phyloP scores from a whole-genome alignment of 768 basidiomycete genomes.

The Boletellus ananas region DNA sequence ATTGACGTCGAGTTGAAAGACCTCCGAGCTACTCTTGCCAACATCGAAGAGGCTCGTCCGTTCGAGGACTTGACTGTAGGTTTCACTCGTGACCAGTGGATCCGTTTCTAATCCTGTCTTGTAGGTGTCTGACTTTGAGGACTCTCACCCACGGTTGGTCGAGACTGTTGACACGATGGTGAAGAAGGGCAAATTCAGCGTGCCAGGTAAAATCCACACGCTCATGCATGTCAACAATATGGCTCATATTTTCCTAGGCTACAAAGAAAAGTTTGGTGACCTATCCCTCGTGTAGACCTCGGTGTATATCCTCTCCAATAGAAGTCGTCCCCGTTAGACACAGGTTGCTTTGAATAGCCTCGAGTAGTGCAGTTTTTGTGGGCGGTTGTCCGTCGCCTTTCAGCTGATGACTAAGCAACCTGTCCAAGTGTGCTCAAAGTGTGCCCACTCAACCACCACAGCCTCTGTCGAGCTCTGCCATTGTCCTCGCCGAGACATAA shows the following conservation, averaged over 20 bases:
- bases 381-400: too few species aligned
- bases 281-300: conserved; percentile 77
- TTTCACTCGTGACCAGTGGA: conserved; percentile 8
- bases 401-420: conserved; percentile 23
- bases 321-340: conserved; percentile 6
- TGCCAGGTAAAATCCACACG: conserved; percentile 62
- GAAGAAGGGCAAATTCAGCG: conserved; percentile 97
- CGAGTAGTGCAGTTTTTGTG: too few species aligned
- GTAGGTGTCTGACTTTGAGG: conserved; percentile 84
- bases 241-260: conserved; percentile 44
- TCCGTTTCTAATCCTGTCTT: not conserved
- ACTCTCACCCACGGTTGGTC: conserved; percentile 88
- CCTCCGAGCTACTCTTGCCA: conserved; percentile 88
- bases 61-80: conserved; percentile 95
- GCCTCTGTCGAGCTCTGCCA: not conserved
- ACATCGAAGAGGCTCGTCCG: conserved; percentile 96
- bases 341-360: not conserved
- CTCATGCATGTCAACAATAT: not conserved
- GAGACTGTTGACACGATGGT: conserved; percentile 94
- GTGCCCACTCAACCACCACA: conserved; percentile 7
- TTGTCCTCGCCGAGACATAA: conserved; percentile 25
- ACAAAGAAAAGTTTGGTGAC: conserved; percentile 97
- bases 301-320: conserved; percentile 23
- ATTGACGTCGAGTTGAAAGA: conserved; percentile 89
- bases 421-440: not conserved